These are phyloP conservation scores for Schizophyllum commune DNA, from an alignment of 1,284 basidiomycete genomes.

Conservation along the genomic window DNA sequence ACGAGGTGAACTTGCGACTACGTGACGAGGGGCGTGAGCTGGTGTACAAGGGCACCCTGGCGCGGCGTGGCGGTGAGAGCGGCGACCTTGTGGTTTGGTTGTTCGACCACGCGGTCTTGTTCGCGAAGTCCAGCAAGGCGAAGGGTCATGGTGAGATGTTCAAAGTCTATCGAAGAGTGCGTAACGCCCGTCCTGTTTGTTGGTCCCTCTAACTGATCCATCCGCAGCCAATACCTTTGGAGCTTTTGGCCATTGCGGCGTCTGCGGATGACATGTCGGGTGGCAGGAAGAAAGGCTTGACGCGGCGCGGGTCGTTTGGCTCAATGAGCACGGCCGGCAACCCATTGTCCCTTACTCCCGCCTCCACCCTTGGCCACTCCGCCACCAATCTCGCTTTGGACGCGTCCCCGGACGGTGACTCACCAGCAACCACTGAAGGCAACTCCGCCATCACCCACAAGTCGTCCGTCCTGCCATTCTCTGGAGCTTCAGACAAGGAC, in stretches of 20 bases:
- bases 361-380: not conserved
- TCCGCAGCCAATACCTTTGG: slow-evolving; percentile 86
- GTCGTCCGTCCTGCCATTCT: slow-evolving; percentile 8
- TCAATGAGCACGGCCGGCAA: not conserved
- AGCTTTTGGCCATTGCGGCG: slow-evolving; percentile 81
- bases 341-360: not conserved
- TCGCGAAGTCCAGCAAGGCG: slow-evolving; percentile 83
- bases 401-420: not conserved
- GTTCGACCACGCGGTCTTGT: slow-evolving; percentile 94
- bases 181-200: slow-evolving; percentile 20
- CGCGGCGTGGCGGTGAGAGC: slow-evolving; percentile 82
- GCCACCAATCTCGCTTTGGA: not conserved
- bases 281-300: slow-evolving; percentile 16
- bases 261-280: slow-evolving; percentile 59
- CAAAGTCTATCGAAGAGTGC: slow-evolving; percentile 88
- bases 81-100: slow-evolving; percentile 75
- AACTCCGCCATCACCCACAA: not conserved
- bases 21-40: slow-evolving; percentile 86
- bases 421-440: not conserved
- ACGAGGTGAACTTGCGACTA: slow-evolving; percentile 82
- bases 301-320: slow-evolving; percentile 10
- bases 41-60: slow-evolving; percentile 90
- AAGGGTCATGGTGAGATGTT: slow-evolving; percentile 83
- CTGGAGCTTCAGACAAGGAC: slow-evolving; percentile 11
- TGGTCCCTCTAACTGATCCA: slow-evolving; percentile 5